Percentiles rank a stretch among this genome's conserved stretches.
Evolutionary conservation across 2,329 filamentous ascomycete genomes (phyloP).

Genomic region (Teratosphaeria epicoccoides): DNA sequence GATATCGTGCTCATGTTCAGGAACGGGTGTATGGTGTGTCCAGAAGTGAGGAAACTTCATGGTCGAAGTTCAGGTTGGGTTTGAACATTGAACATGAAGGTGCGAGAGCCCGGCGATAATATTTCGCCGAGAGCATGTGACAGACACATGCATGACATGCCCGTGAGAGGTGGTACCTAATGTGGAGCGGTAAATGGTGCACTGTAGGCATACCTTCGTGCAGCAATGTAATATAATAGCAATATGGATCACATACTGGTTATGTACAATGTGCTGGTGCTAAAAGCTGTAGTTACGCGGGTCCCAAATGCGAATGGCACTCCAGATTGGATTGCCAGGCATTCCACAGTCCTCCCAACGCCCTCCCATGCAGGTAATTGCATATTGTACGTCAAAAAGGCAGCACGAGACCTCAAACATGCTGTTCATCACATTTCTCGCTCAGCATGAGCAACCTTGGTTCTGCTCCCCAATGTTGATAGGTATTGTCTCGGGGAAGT

Average conservation of each 20-base stretch:
- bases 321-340: background rate
- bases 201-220: no score
- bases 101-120: background rate
- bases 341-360: background rate
- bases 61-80: background rate
- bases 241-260: background rate
- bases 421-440: background rate
- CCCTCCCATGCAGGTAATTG: background rate
- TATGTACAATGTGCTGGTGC: background rate
- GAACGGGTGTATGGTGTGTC: no score
- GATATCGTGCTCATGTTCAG: conserved; percentile 37
- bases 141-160: no score
- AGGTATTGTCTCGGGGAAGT: conserved; percentile 96
- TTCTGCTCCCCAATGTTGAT: conserved; percentile 92
- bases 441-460: conserved; percentile 80
- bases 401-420: background rate
- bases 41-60: no score
- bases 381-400: background rate
- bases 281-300: background rate
- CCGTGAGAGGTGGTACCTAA: no score
- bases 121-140: background rate
- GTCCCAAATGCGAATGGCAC: background rate
- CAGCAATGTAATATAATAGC: background rate
- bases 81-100: background rate
- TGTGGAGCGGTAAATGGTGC: no score